phyloP scores from a whole-genome alignment of 2,329 filamentous ascomycete species.

The Claviceps fusiformis region DNA sequence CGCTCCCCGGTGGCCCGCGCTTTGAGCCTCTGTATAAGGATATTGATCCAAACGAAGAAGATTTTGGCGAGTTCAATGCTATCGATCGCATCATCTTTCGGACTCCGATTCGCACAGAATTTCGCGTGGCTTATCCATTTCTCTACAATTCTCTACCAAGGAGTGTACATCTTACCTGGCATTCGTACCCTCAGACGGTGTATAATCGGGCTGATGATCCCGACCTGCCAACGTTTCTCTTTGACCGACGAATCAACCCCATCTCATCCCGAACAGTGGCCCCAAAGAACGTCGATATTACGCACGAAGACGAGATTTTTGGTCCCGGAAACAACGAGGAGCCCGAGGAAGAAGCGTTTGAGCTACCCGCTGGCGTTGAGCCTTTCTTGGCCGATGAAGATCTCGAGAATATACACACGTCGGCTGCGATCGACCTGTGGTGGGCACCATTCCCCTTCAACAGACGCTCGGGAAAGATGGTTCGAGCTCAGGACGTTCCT shows the following conservation, averaged over 20 bases:
- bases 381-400: constrained; percentile 86
- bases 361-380: constrained; percentile 64
- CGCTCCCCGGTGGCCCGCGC: constrained; percentile 89
- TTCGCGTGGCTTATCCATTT: constrained; percentile 85
- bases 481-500: constrained; percentile 90
- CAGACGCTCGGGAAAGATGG: constrained; percentile 86
- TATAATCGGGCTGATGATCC: constrained; percentile 81
- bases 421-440: constrained; percentile 86
- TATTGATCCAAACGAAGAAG: constrained; percentile 95
- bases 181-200: constrained; percentile 84
- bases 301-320: constrained; percentile 89
- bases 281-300: constrained; percentile 82
- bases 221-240: constrained; percentile 89
- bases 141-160: constrained; percentile 93
- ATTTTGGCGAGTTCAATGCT: constrained; percentile 98
- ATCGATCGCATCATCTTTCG: constrained; percentile 99
- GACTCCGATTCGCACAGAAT: constrained; percentile 86
- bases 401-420: constrained; percentile 76
- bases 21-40: constrained; percentile 98
- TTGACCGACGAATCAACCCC: constrained; percentile 94
- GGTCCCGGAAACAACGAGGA: constrained; percentile 63
- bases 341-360: constrained; percentile 69
- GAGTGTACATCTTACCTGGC: constrained; percentile 87
- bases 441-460: constrained; percentile 98
- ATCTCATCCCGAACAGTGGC: constrained; percentile 91